Evolutionary conservation across 495 filamentous ascomycete species (phyloP).

Genomic region (Mytilinidion resinicola): DNA sequence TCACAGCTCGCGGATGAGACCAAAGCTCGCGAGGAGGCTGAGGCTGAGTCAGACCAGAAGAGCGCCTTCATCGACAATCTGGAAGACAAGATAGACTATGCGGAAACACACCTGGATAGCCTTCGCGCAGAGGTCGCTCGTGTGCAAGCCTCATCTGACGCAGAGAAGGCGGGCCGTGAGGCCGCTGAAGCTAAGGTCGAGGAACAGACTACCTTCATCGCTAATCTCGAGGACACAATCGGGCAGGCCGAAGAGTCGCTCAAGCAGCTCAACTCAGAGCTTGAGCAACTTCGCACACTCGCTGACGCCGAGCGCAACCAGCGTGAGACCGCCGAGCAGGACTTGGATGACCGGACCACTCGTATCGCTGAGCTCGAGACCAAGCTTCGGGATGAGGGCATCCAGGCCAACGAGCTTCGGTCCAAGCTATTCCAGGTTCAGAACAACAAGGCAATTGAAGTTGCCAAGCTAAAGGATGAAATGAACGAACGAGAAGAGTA

Average conservation of each 20-base stretch:
- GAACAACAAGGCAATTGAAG: constrained; percentile 26
- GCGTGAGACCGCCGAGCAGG: constrained; percentile 32
- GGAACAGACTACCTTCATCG: constrained; percentile 12
- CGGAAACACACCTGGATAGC: constrained; percentile 4
- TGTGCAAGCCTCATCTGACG: background rate
- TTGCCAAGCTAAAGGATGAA: constrained; percentile 22
- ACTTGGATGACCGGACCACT: constrained; percentile 27
- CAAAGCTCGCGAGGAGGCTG: constrained; percentile 14
- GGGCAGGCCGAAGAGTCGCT: constrained; percentile 21
- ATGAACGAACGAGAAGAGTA: constrained; percentile 18
- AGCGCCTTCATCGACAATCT: constrained; percentile 23
- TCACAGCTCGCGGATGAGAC: constrained; percentile 20
- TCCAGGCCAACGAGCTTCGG: constrained; percentile 36
- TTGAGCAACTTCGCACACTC: constrained; percentile 20
- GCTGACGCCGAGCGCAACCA: constrained; percentile 28
- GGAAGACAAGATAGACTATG: constrained; percentile 15
- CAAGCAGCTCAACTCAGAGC: constrained; percentile 7
- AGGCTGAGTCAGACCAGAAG: constrained; percentile 20
- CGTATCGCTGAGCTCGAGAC: constrained; percentile 24
- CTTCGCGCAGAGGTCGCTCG: constrained; percentile 1
- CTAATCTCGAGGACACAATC: constrained; percentile 20
- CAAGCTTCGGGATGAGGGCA: constrained; percentile 27
- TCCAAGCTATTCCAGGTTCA: constrained; percentile 35
- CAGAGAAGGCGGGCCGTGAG: constrained; percentile 14
- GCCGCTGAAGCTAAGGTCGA: constrained; percentile 20